Evolutionary conservation across 2,329 filamentous ascomycete genomes (phyloP).

Genomic region (Colletotrichum abscissum): DNA sequence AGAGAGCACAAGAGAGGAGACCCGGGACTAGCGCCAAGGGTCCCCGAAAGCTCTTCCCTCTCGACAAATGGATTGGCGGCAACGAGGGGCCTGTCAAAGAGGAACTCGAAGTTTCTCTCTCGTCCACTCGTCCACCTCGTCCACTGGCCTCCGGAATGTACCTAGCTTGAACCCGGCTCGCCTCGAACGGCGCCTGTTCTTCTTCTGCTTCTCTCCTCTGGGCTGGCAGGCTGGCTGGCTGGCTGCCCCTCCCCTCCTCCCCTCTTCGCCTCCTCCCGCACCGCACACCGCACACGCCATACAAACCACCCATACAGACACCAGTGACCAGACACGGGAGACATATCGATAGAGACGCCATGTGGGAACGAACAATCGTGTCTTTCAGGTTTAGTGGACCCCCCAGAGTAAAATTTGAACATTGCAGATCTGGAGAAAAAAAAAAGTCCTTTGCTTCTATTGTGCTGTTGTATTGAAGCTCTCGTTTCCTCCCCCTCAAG

Average conservation of each 20-base stretch:
- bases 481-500: too few species aligned
- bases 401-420: slow-evolving; percentile 24
- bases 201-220: neutral
- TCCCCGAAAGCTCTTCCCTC: neutral
- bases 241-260: too few species aligned
- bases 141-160: slow-evolving; percentile 1
- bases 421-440: neutral
- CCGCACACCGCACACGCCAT: neutral
- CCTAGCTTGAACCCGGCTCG: slow-evolving; percentile 20
- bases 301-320: neutral
- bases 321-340: neutral
- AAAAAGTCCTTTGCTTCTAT: too few species aligned
- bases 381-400: slow-evolving; percentile 17
- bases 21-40: slow-evolving; percentile 22
- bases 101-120: neutral
- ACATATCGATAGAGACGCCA: neutral
- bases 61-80: neutral
- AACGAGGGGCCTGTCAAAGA: slow-evolving; percentile 6
- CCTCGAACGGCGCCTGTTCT: slow-evolving; percentile 13
- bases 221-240: too few species aligned
- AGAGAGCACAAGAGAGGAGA: neutral
- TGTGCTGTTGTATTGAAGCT: too few species aligned
- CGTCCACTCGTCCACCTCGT: too few species aligned
- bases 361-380: slow-evolving; percentile 9
- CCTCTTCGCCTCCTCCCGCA: neutral